Evolutionary conservation across 2,329 filamentous ascomycete genomes (phyloP).

Genomic region (Colletotrichum liriopes): DNA sequence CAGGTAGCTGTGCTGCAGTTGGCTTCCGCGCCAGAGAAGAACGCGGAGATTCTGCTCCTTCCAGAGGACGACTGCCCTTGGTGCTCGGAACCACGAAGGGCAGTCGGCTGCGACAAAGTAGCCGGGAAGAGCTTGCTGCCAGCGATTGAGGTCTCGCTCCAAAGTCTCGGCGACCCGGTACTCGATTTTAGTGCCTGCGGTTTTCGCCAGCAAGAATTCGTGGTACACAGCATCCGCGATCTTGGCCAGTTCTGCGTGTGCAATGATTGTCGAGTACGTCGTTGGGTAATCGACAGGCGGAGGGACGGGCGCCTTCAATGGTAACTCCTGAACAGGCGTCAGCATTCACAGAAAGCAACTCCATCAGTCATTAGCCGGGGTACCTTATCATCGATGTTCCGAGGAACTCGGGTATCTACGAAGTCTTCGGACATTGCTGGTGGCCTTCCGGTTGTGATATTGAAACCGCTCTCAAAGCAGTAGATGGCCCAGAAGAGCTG

Average conservation of each 20-base stretch:
- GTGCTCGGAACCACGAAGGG: constrained; percentile 54
- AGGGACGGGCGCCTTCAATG: constrained; percentile 17
- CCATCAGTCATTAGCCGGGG: background rate
- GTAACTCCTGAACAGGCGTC: constrained; percentile 22
- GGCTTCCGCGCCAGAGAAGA: constrained; percentile 57
- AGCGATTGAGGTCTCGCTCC: constrained; percentile 53
- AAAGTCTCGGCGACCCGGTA: constrained; percentile 57
- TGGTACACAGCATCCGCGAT: constrained; percentile 60
- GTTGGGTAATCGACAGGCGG: constrained; percentile 55
- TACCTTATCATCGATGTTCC: constrained; percentile 62
- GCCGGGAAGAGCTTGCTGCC: constrained; percentile 51
- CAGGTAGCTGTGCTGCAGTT: constrained; percentile 54
- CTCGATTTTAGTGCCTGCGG: constrained; percentile 52
- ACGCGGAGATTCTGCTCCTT: constrained; percentile 61
- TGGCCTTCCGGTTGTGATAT: constrained; percentile 63
- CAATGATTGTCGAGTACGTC: constrained; percentile 57
- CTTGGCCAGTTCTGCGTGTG: constrained; percentile 58
- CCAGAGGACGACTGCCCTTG: constrained; percentile 58
- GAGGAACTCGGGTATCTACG: constrained; percentile 59
- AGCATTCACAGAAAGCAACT: background rate
- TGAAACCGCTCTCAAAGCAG: constrained; percentile 63
- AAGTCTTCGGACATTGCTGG: constrained; percentile 58
- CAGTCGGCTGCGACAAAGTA: constrained; percentile 52
- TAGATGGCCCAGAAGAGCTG: constrained; percentile 58
- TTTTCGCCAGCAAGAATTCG: constrained; percentile 56